Evolutionary conservation across 345 rosid genomes (phyloP).

Genomic region (Populus euphratica): DNA sequence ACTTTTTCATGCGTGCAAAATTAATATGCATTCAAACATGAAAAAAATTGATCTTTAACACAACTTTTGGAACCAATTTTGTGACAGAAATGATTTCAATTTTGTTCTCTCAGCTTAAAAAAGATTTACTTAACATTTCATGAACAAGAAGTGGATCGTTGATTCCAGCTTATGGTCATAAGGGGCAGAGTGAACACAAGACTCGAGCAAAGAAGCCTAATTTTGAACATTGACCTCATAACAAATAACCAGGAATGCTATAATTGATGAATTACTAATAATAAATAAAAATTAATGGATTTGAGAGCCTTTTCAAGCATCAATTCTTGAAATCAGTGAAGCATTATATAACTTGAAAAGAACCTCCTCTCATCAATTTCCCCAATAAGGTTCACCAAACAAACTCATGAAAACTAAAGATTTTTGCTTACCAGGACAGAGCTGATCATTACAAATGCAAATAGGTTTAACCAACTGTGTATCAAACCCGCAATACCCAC

Average conservation of each 20-base stretch:
- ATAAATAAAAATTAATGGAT: too few species aligned
- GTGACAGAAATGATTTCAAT: too few species aligned
- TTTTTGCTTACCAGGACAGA: conserved; percentile 24
- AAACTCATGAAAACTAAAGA: neutral
- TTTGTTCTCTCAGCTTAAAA: neutral
- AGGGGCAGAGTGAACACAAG: neutral
- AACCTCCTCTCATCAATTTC: neutral
- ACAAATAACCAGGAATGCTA: neutral
- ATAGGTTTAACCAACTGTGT: conserved; percentile 14
- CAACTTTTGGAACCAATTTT: too few species aligned
- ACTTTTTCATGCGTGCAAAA: too few species aligned
- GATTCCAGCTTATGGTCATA: neutral
- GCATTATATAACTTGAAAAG: too few species aligned
- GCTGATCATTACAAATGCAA: conserved; percentile 32
- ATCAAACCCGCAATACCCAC: conserved; percentile 41
- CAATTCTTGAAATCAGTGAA: neutral
- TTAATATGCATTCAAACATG: too few species aligned
- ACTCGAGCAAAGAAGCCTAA: neutral
- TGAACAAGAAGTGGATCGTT: neutral
- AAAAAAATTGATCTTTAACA: too few species aligned
- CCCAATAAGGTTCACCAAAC: neutral
- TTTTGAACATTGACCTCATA: neutral
- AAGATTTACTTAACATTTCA: neutral
- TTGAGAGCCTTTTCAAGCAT: too few species aligned
- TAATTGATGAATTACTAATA: neutral